Percentiles rank a stretch among this genome's conserved stretches.
Evolutionary conservation across 108 stramenopile genomes (phyloP).

Genomic region (Chaetoceros tenuissimus): DNA sequence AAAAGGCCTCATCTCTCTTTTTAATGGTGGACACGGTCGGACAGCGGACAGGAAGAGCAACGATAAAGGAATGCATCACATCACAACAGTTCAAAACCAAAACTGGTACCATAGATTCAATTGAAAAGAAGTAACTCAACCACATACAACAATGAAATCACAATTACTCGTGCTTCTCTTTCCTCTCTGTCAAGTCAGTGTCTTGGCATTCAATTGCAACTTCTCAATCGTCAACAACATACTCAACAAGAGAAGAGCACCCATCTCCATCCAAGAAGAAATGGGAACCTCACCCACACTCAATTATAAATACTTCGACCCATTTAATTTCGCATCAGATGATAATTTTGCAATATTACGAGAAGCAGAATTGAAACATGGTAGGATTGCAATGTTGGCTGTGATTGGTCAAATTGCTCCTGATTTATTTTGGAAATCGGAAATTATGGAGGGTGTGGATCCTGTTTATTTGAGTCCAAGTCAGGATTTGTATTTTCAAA

Average conservation of each 20-base stretch:
- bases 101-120: too few species aligned
- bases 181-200: too few species aligned
- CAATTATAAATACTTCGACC: conserved; percentile 25
- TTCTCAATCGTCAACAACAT: too few species aligned
- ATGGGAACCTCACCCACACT: not conserved
- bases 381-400: conserved; percentile 56
- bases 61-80: too few species aligned
- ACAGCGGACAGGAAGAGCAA: too few species aligned
- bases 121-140: too few species aligned
- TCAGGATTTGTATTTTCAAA: conserved; percentile 3
- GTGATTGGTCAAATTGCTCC: conserved; percentile 12
- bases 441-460: conserved; percentile 2
- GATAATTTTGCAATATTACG: conserved; percentile 43
- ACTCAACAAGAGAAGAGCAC: not conserved
- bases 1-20: too few species aligned
- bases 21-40: too few species aligned
- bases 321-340: conserved; percentile 33
- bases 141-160: too few species aligned
- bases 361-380: conserved; percentile 68
- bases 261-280: not conserved
- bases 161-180: too few species aligned
- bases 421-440: not conserved
- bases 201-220: too few species aligned
- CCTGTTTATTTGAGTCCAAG: not conserved
- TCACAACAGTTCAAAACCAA: too few species aligned